Conservation (phyloP, 2,329 filamentous ascomycete species). For the Botrytis byssoidea region DNA sequence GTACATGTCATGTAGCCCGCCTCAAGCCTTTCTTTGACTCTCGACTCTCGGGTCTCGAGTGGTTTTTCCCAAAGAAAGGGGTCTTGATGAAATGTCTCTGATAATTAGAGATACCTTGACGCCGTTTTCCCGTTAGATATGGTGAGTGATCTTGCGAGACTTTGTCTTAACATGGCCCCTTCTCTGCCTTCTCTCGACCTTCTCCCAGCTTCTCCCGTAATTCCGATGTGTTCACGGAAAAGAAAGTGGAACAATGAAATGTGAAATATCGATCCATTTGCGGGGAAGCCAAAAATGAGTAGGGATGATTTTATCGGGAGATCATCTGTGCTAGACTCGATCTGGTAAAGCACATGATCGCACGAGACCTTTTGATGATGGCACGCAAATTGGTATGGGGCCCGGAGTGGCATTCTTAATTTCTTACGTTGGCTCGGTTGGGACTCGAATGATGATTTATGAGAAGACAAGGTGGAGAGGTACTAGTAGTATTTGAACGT, state of each 20-base stretch:
- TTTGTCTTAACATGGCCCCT: not conserved
- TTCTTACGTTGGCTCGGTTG: not conserved
- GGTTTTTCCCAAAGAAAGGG: not conserved
- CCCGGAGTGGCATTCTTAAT: not conserved
- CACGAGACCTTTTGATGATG: not conserved
- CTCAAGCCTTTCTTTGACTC: not conserved
- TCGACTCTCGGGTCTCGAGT: not conserved
- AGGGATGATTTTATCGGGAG: not conserved
- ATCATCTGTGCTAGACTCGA: not conserved
- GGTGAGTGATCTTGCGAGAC: not conserved
- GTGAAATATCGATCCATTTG: conserved; percentile 3
- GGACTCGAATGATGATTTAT: not conserved
- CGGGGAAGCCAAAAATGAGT: not conserved
- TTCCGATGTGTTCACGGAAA: not conserved
- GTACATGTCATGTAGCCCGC: too few relatives aligned
- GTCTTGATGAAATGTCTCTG: not conserved
- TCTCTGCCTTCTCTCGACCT: not conserved
- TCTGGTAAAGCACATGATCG: not conserved
- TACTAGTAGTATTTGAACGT: not conserved
- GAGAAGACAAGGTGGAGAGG: not conserved
- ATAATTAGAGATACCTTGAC: not conserved
- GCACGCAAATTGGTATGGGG: not conserved
- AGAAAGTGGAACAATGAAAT: not conserved
- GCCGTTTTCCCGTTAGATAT: not conserved
- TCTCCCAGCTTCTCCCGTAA: not conserved